Percentiles rank a stretch among this genome's conserved stretches.
Conservation (phyloP, 768 basidiomycete species). For the Psilocybe azurescens region DNA sequence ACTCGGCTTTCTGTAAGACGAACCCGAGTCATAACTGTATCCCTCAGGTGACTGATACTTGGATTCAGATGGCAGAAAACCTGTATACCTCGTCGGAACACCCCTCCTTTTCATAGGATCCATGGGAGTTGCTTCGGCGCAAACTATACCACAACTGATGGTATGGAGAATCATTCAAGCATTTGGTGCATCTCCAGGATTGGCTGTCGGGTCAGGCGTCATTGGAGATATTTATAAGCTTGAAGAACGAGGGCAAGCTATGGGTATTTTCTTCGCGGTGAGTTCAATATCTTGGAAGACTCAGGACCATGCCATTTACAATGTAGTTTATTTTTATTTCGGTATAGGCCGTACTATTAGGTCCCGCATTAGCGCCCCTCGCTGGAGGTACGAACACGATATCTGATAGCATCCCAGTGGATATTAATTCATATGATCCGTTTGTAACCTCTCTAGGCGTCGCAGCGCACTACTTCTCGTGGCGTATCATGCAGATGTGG, state of each 20-base stretch:
- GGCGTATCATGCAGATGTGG: constrained; percentile 61
- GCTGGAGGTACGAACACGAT: constrained; percentile 47
- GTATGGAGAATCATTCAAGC: constrained; percentile 68
- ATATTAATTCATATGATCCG: neutral
- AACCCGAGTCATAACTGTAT: neutral
- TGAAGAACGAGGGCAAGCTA: constrained; percentile 59
- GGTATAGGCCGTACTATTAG: constrained; percentile 54
- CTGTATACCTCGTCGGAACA: constrained; percentile 61
- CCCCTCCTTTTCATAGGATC: constrained; percentile 64
- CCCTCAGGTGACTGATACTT: neutral
- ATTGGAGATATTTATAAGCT: constrained; percentile 67
- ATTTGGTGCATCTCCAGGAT: constrained; percentile 59
- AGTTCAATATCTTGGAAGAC: constrained; percentile 8
- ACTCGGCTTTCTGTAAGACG: constrained; percentile 39
- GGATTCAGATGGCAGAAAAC: constrained; percentile 60
- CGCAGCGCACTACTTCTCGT: constrained; percentile 66
- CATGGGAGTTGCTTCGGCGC: constrained; percentile 58
- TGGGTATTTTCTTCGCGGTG: constrained; percentile 61
- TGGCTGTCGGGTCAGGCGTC: constrained; percentile 56
- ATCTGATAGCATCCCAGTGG: neutral
- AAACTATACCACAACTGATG: constrained; percentile 50
- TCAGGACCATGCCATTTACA: neutral
- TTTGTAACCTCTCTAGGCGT: constrained; percentile 37
- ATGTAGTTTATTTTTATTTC: neutral
- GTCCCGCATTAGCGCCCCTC: constrained; percentile 65